Conservation (phyloP, 768 basidiomycete species). For the Roridomyces roridus region DNA sequence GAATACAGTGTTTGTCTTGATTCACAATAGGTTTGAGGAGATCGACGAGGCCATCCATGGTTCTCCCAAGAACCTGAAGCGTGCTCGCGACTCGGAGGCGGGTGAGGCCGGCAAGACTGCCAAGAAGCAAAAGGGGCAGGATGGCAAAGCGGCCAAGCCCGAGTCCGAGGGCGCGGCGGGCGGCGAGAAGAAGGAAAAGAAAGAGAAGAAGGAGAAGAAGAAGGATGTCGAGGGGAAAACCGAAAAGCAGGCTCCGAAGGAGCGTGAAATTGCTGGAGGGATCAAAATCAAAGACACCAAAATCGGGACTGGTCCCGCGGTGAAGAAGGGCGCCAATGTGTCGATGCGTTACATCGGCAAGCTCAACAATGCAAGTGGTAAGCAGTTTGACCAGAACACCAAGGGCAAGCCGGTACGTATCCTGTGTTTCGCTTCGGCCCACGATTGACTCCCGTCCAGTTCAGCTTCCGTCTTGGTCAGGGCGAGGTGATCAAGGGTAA, state of each 20-base stretch:
- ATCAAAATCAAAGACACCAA: conserved; percentile 80
- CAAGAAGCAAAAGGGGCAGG: conserved; percentile 28
- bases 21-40: conserved; percentile 78
- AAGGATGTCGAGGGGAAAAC: conserved; percentile 51
- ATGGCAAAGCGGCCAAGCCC: conserved; percentile 24
- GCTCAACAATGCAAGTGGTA: conserved; percentile 62
- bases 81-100: conserved; percentile 69
- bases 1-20: neutral
- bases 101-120: conserved; percentile 28
- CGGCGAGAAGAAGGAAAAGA: conserved; percentile 57
- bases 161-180: conserved; percentile 21
- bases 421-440: neutral
- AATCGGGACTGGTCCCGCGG: conserved; percentile 81
- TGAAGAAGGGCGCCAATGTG: conserved; percentile 85
- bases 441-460: conserved; percentile 43
- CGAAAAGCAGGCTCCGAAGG: conserved; percentile 33
- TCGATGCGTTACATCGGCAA: conserved; percentile 95
- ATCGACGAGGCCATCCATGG: conserved; percentile 50
- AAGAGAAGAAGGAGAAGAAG: conserved; percentile 79
- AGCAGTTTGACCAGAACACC: conserved; percentile 79
- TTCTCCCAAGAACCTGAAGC: conserved; percentile 62
- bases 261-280: conserved; percentile 68
- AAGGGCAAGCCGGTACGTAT: conserved; percentile 83
- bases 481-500: conserved; percentile 93
- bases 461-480: conserved; percentile 79